A percentile compares a stretch with the other conserved stretches of the same genome.
phyloP scores from a whole-genome alignment of 1,139 yeast species.

The Protomyces pachydermus region DNA sequence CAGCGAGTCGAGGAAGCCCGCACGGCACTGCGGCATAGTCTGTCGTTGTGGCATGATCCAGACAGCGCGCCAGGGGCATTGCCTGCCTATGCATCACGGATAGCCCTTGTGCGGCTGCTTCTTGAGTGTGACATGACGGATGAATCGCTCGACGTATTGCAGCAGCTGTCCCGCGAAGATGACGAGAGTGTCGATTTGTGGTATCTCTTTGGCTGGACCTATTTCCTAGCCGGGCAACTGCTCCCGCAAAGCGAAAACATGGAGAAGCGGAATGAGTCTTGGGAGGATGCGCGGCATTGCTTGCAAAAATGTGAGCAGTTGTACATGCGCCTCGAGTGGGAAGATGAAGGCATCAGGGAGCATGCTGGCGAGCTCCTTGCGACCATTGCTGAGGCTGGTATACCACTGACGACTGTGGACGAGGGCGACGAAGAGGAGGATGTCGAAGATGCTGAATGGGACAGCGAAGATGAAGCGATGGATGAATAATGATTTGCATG shows the following conservation, averaged over 20 bases:
- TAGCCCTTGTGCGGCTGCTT: slow-evolving; percentile 25
- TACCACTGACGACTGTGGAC: background rate
- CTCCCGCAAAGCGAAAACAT: background rate
- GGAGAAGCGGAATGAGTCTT: slow-evolving; percentile 24
- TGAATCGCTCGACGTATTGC: slow-evolving; percentile 21
- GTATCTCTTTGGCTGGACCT: slow-evolving; percentile 30
- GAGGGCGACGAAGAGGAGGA: slow-evolving; percentile 9
- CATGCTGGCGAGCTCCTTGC: slow-evolving; percentile 29
- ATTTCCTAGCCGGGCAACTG: slow-evolving; percentile 12
- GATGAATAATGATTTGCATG: slow-evolving; percentile 3
- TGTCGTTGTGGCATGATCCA: slow-evolving; percentile 18
- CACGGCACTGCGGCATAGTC: slow-evolving; percentile 47
- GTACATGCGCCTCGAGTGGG: slow-evolving; percentile 23
- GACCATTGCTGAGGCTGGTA: slow-evolving; percentile 17
- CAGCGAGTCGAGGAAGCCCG: slow-evolving; percentile 68
- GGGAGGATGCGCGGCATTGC: slow-evolving; percentile 28
- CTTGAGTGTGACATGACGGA: slow-evolving; percentile 26
- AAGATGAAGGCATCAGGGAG: slow-evolving; percentile 27
- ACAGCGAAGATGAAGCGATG: slow-evolving; percentile 26
- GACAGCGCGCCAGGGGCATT: slow-evolving; percentile 7
- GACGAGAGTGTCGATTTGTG: slow-evolving; percentile 29
- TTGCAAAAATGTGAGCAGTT: slow-evolving; percentile 15
- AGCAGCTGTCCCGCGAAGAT: slow-evolving; percentile 25
- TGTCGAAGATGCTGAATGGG: slow-evolving; percentile 11
- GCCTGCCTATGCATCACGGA: slow-evolving; percentile 25